Percentiles rank a stretch among this genome's conserved stretches.
Conservation (phyloP, 352 stramenopile genomes). For the Hyaloperonospora brassicae region DNA sequence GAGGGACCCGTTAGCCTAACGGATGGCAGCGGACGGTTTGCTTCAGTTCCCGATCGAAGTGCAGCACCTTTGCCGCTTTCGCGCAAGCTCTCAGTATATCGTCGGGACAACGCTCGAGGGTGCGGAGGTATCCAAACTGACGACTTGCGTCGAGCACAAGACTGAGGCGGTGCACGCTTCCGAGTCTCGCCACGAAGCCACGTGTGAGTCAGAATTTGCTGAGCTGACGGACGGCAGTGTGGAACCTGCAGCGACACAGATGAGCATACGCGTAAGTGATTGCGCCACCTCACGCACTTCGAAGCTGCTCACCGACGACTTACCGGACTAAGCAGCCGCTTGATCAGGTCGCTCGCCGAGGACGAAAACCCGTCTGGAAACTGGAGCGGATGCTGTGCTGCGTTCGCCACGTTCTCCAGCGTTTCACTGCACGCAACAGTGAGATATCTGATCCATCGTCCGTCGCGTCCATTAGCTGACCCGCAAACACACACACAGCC, state of each 20-base stretch:
- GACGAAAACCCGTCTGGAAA: slow-evolving; percentile 53
- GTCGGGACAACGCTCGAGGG: slow-evolving; percentile 13
- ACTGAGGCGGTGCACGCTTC: slow-evolving; percentile 7
- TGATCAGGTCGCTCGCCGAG: slow-evolving; percentile 50
- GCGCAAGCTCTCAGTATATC: slow-evolving; percentile 14
- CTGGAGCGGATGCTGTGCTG: slow-evolving; percentile 27
- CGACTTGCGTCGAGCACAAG: slow-evolving; percentile 14
- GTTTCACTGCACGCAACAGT: slow-evolving; percentile 35
- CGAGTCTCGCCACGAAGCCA: slow-evolving; percentile 35
- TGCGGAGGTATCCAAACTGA: slow-evolving; percentile 13
- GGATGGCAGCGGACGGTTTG: slow-evolving; percentile 10
- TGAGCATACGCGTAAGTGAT: neutral
- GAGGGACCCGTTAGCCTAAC: slow-evolving; percentile 12
- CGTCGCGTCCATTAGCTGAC: neutral
- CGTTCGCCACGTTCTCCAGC: slow-evolving; percentile 60
- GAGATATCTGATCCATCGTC: neutral
- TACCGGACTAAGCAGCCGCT: slow-evolving; percentile 46
- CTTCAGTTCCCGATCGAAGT: slow-evolving; percentile 16
- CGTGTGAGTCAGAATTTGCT: slow-evolving; percentile 47
- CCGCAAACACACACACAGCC: neutral
- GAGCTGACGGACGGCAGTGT: slow-evolving; percentile 29
- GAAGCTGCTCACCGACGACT: neutral
- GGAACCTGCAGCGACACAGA: slow-evolving; percentile 29
- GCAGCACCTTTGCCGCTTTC: slow-evolving; percentile 11
- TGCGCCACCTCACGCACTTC: neutral